Percentiles rank a stretch among this genome's conserved stretches.
Conservation (phyloP, 805 yeast genomes). For the Metschnikowia cubensis region DNA sequence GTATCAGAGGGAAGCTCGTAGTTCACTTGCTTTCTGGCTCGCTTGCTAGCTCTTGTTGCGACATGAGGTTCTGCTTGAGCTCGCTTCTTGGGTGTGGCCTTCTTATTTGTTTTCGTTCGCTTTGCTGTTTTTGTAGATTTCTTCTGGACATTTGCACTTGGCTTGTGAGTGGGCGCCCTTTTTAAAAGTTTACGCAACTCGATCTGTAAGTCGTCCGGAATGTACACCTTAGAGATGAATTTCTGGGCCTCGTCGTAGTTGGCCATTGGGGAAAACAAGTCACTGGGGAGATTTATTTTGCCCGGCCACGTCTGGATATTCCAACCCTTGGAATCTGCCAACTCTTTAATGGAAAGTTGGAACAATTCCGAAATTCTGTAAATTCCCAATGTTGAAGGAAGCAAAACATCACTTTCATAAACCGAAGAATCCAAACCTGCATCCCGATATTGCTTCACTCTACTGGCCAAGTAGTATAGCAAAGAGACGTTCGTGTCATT, state of each 20-base stretch:
- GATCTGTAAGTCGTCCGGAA: conserved; percentile 45
- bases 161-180: conserved; percentile 9
- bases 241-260: conserved; percentile 55
- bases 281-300: conserved; percentile 63
- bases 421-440: conserved; percentile 31
- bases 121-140: not conserved
- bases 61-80: conserved; percentile 21
- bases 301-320: conserved; percentile 79
- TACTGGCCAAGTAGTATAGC: conserved; percentile 68
- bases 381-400: conserved; percentile 37
- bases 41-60: conserved; percentile 22
- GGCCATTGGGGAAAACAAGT: conserved; percentile 60
- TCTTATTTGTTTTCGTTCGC: conserved; percentile 5
- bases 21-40: conserved; percentile 16
- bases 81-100: conserved; percentile 4
- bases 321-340: conserved; percentile 62
- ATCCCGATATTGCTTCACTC: conserved; percentile 77
- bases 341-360: conserved; percentile 58
- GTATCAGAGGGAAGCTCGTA: conserved; percentile 5
- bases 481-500: conserved; percentile 66
- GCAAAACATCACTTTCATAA: conserved; percentile 21
- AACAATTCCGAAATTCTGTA: conserved; percentile 72
- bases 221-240: conserved; percentile 51
- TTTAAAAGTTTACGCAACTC: conserved; percentile 31
- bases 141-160: conserved; percentile 12